Base-by-base conservation (phyloP, 805 yeast species). In the Hyphopichia homilentoma region DNA sequence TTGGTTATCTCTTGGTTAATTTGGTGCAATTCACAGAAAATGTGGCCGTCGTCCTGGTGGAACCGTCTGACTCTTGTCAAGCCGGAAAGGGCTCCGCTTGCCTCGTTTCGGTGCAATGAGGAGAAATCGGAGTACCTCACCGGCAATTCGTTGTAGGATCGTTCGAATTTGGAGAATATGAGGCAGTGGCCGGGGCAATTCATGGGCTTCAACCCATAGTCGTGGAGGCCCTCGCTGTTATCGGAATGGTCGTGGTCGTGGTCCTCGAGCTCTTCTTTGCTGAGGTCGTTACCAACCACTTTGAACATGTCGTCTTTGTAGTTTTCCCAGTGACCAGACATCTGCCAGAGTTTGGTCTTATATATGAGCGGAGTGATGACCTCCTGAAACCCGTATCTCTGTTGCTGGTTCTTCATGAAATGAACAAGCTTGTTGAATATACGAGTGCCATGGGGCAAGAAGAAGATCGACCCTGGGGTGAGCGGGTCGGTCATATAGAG, bases 41-140 rank as follows among this genome's bases (percentile, higher is more conserved):
- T 89, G 49, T 93, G 98, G 6, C 97, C 97, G 56, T 93, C 98
- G 57, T 93, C 98, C 61, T 93, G 98, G 58, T 93, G 98, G 61
- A 93, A 93, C 41, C 96, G 69, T 37, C 98, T 75, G 3, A 93
- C 96, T 35, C 98, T 70, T 0, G 97, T 93, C 22, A 93, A 65
- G 0, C 98, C 98, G 5, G 90, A 75, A 14, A 93, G 70, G 1
- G 97, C 94, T 3, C 98, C 98, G 36, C 94, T 81, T 17, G 95
- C 81, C 59, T 93, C 98, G 51, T 93, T 93, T 50, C 98, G 71
- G 57, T 93, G 98, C 38, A 93, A 64, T 2, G 95, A 86, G 16
- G 94, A 82, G 61, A 90, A 90, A 57, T 93, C 98, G 15, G 94
- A 79, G 43, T 74, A 73, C 43, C 97, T 62, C 25, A 90, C 63